Evolutionary conservation across 805 yeast genomes (phyloP).

Genomic region (Groenewaldozyma salmanticensis): DNA sequence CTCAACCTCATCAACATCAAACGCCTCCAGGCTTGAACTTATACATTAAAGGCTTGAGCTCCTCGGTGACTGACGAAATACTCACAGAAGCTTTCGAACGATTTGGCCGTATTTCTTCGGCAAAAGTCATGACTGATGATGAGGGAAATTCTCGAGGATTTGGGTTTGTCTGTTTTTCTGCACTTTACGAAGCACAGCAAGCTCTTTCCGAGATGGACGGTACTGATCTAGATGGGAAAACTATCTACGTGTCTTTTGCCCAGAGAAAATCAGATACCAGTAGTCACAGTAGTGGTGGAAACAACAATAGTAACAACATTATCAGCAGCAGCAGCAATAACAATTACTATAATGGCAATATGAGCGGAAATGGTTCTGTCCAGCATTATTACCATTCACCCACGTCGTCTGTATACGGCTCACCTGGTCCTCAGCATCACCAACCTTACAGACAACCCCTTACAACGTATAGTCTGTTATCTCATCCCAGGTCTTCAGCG

Average conservation of each 20-base stretch:
- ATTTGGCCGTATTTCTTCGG: constrained; percentile 45
- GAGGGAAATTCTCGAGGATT: constrained; percentile 58
- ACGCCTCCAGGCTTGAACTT: constrained; percentile 60
- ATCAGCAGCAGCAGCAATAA: constrained; percentile 45
- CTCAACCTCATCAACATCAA: constrained; percentile 20
- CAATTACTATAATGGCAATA: constrained; percentile 37
- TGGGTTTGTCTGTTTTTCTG: constrained; percentile 70
- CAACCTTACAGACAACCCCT: too few relatives aligned
- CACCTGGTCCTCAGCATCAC: too few relatives aligned
- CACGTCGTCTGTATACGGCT: too few relatives aligned
- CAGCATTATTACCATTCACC: too few relatives aligned
- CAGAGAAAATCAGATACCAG: constrained; percentile 38
- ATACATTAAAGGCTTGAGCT: constrained; percentile 57
- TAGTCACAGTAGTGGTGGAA: not conserved
- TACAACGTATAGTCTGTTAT: too few relatives aligned
- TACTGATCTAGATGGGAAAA: constrained; percentile 39
- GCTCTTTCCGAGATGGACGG: constrained; percentile 62
- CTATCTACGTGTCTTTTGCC: constrained; percentile 64
- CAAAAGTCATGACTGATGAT: constrained; percentile 35
- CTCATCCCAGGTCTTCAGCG: too few relatives aligned
- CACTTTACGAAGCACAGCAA: constrained; percentile 53
- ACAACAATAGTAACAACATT: not conserved
- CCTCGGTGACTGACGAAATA: constrained; percentile 45
- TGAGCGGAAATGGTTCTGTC: too few relatives aligned
- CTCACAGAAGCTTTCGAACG: constrained; percentile 33